Evolutionary conservation across 441 rosid species (phyloP).

Genomic region (Croton laevigatus): DNA sequence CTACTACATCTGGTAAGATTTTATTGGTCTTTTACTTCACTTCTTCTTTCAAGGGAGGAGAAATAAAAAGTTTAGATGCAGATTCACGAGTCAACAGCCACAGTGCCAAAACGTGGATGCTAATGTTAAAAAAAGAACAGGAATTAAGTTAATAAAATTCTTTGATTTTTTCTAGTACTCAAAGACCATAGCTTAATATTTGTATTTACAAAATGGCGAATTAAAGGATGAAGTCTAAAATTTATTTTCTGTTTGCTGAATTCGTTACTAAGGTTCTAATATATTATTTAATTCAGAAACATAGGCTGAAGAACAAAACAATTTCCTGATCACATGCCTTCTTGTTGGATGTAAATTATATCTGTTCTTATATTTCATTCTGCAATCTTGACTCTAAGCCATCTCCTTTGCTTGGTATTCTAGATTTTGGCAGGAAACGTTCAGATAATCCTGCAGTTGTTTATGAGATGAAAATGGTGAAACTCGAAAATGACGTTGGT

Average conservation of each 20-base stretch:
- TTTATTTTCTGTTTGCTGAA: background rate
- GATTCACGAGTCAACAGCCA: background rate
- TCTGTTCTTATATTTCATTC: background rate
- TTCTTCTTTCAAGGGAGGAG: background rate
- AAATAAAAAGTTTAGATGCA: background rate
- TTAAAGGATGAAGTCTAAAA: background rate
- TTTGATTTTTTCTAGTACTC: slow-evolving; percentile 2
- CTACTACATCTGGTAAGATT: slow-evolving; percentile 43
- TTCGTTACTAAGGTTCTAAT: background rate
- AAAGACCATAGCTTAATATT: background rate
- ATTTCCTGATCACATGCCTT: background rate
- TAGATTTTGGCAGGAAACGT: slow-evolving; percentile 35
- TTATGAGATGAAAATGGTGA: slow-evolving; percentile 33
- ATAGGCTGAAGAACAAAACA: background rate
- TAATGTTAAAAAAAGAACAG: background rate
- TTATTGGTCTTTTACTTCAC: background rate
- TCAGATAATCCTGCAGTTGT: slow-evolving; percentile 20
- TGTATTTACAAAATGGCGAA: background rate
- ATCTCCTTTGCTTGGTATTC: slow-evolving; percentile 12
- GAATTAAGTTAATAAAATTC: background rate
- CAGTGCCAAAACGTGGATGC: background rate
- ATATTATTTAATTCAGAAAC: background rate
- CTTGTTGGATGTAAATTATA: slow-evolving; percentile 3
- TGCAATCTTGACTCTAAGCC: background rate
- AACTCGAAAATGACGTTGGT: slow-evolving; percentile 31